Evolutionary conservation across 2,329 filamentous ascomycete species (phyloP), one percentile per base, ranked within the genome.

Genomic region (Aspergillus texensis): DNA sequence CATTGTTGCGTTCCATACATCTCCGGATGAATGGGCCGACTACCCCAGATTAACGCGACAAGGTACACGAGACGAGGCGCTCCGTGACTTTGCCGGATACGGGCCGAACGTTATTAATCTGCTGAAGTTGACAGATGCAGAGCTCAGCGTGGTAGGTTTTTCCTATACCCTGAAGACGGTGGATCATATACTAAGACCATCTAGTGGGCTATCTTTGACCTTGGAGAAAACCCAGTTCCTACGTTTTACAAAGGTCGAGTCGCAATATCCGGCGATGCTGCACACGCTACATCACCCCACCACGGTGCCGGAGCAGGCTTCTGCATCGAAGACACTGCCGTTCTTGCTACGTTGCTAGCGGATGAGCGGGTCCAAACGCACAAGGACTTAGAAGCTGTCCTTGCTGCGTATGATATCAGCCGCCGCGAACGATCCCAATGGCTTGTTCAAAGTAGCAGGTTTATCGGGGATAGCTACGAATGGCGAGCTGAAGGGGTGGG

Each of bases 151-250:
- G 36, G 68, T 71, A 65, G 34, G 67, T 64, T 36, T 16, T 12
- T 3, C 11, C 4, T 30, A 21, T 3, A 48, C 14, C 26, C 6
- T 1, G 30, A 10, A 9, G 24, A 4, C 8, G 10, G 4, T 46
- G 8, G 5, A 2, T 12, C 11, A 32, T n/a, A 43, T 55, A 24
- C 6, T 41, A 24, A 56, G 21, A 12, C 36, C 14, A 5, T 41
- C 5, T 52, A 76, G 71, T 80, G 79, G 79, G 79, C 77, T 1
- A 79, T 81, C 52, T 79, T 79, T 67, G 77, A 80, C 67, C 65
- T 77, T 1, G 73, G 71, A 24, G 71, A 78, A 36, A 60, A 80
- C 63, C 78, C 79, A 0, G 71, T 78, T n/a, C 71, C 78, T 1
- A 70, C 70, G 10, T 79, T 77, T 66, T 65, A 73, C 67, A 74